Evolutionary conservation across 768 basidiomycete genomes (phyloP).

Genomic region (Saitozyma sp.): DNA sequence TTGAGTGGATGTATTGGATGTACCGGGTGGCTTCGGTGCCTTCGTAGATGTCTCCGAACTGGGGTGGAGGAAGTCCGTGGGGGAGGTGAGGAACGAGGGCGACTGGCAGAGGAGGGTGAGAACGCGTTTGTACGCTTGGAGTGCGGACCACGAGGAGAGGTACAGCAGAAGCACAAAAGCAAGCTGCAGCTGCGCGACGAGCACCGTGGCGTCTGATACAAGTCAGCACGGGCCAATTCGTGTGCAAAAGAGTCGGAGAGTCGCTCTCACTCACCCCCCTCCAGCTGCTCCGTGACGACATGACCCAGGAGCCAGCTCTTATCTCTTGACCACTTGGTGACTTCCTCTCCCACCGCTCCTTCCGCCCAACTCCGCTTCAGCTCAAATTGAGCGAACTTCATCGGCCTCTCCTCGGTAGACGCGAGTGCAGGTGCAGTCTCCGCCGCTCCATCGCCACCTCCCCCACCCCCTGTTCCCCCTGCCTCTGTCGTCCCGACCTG

Average conservation of each 20-base stretch:
- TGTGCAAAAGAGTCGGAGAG: neutral
- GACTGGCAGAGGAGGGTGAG: constrained; percentile 50
- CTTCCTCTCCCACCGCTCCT: constrained; percentile 53
- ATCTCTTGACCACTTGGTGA: constrained; percentile 52
- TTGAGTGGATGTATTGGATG: neutral
- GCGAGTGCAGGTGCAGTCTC: too few species aligned
- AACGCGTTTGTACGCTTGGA: constrained; percentile 52
- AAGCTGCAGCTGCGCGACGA: constrained; percentile 53
- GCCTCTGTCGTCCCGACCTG: constrained; percentile 2
- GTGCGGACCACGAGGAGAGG: constrained; percentile 53
- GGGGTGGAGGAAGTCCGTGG: constrained; percentile 6
- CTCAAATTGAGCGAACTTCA: constrained; percentile 48
- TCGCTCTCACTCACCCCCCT: constrained; percentile 38
- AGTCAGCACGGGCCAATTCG: neutral
- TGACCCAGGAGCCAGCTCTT: constrained; percentile 53
- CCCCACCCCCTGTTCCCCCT: constrained; percentile 5
- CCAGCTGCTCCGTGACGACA: constrained; percentile 37
- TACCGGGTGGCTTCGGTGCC: neutral
- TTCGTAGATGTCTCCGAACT: too few species aligned
- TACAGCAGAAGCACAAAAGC: constrained; percentile 53
- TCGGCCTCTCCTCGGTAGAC: neutral
- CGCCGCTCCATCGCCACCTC: neutral
- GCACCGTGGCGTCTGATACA: constrained; percentile 37
- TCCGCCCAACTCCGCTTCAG: constrained; percentile 53
- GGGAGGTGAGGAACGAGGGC: constrained; percentile 18